Percentiles rank a stretch among this genome's conserved stretches.
Conservation (phyloP, 192 early-diverging fungal genomes). For the Chytriomyces confervae region DNA sequence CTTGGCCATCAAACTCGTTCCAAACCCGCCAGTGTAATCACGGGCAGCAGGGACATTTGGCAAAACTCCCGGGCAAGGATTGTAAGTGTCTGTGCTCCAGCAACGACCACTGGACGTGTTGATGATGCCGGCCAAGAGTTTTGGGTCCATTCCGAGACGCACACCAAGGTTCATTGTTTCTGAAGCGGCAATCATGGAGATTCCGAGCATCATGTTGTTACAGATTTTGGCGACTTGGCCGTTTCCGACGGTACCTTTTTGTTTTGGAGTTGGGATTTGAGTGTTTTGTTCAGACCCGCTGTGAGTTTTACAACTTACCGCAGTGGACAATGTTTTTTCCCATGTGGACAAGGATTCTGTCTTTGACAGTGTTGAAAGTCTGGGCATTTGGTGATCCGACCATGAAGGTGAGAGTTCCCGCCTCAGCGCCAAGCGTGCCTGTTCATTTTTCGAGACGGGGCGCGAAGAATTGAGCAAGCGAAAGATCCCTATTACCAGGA, state of each 20-base stretch:
- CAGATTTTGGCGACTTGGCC: slow-evolving; percentile 96
- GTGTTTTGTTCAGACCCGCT: neutral
- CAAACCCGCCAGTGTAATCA: slow-evolving; percentile 91
- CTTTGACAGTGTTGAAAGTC: slow-evolving; percentile 70
- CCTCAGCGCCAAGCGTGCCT: slow-evolving; percentile 84
- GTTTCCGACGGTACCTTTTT: slow-evolving; percentile 83
- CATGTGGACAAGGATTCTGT: slow-evolving; percentile 39
- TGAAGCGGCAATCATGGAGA: slow-evolving; percentile 89
- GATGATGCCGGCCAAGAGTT: slow-evolving; percentile 80
- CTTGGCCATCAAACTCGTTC: slow-evolving; percentile 87
- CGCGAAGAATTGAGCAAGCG: neutral
- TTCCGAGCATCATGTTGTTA: slow-evolving; percentile 96
- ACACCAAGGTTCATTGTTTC: slow-evolving; percentile 94
- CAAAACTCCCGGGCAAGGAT: slow-evolving; percentile 85
- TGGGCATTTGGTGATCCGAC: slow-evolving; percentile 70
- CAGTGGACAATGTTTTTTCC: slow-evolving; percentile 18
- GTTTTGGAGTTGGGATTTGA: slow-evolving; percentile 66
- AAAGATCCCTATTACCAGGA: neutral
- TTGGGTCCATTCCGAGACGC: slow-evolving; percentile 85
- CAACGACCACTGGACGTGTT: slow-evolving; percentile 89
- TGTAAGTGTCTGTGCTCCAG: slow-evolving; percentile 93
- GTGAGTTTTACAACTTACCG: neutral
- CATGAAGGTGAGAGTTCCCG: slow-evolving; percentile 96
- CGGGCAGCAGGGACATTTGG: slow-evolving; percentile 77
- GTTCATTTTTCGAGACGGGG: slow-evolving; percentile 1